These are phyloP conservation scores for Suillus tomentosus DNA, from an alignment of 768 basidiomycete genomes.

Conservation along the genomic window DNA sequence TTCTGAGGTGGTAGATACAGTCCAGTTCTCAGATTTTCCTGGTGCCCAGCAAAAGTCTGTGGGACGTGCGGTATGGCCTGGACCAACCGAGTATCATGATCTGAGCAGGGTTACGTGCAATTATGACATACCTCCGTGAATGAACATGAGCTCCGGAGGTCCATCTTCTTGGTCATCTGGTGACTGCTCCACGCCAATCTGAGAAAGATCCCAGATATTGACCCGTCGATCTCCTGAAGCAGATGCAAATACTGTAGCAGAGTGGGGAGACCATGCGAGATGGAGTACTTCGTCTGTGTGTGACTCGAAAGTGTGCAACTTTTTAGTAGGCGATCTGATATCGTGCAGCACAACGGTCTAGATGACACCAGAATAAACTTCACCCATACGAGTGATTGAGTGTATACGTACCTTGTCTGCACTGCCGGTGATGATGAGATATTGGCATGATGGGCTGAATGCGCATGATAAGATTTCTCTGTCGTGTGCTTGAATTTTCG, in stretches of 20 bases:
- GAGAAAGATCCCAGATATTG: conserved; percentile 91
- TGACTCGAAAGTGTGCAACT: conserved; percentile 87
- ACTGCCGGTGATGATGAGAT: conserved; percentile 87
- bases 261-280: conserved; percentile 94
- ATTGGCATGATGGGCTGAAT: conserved; percentile 81
- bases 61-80: conserved; percentile 86
- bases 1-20: conserved; percentile 84
- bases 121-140: conserved; percentile 79
- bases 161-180: conserved; percentile 99
- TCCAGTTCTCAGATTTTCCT: conserved; percentile 80
- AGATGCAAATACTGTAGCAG: conserved; percentile 89
- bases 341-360: conserved; percentile 92
- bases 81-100: conserved; percentile 10
- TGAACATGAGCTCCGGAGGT: conserved; percentile 92
- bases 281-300: conserved; percentile 96
- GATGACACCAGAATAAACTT: background rate
- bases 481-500: conserved; percentile 82
- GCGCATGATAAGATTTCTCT: conserved; percentile 89
- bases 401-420: conserved; percentile 76
- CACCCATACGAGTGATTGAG: background rate
- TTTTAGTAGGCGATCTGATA: conserved; percentile 69
- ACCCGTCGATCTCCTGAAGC: conserved; percentile 92
- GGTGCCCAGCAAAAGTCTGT: conserved; percentile 98
- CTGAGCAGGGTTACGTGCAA: conserved; percentile 8
- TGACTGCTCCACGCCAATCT: conserved; percentile 93